These are phyloP conservation scores for Pyracantha coccinea DNA, from an alignment of 331 rosid genomes.

Conservation along the genomic window DNA sequence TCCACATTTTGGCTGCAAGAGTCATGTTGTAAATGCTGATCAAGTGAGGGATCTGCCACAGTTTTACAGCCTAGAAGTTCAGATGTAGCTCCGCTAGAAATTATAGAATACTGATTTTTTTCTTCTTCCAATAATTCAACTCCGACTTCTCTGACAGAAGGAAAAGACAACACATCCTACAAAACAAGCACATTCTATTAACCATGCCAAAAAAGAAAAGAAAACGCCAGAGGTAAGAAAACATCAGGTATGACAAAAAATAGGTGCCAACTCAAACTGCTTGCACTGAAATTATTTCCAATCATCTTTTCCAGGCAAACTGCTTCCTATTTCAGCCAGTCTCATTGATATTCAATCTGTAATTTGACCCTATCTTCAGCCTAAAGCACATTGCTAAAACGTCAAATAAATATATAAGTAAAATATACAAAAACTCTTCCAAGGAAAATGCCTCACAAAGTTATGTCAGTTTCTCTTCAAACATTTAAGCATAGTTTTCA, in stretches of 20 bases:
- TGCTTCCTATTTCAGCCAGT: background rate
- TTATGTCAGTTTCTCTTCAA: background rate
- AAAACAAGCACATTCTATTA: conserved; percentile 1
- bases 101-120: background rate
- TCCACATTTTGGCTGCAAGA: conserved; percentile 9
- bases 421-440: background rate
- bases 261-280: background rate
- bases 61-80: background rate
- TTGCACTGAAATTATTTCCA: background rate
- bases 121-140: conserved; percentile 2
- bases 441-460: background rate
- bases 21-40: conserved; percentile 17
- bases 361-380: background rate
- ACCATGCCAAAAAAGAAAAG: background rate
- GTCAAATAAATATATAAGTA: too few relatives aligned
- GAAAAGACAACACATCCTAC: conserved; percentile 24
- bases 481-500: background rate
- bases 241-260: background rate
- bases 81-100: background rate
- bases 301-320: background rate
- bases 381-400: background rate
- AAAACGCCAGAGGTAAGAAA: background rate
- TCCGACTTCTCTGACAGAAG: conserved; percentile 9
- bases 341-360: background rate
- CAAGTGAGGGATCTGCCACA: conserved; percentile 3